phyloP scores from a whole-genome alignment of 495 filamentous ascomycete species.

The Talaromyces stipitatus region DNA sequence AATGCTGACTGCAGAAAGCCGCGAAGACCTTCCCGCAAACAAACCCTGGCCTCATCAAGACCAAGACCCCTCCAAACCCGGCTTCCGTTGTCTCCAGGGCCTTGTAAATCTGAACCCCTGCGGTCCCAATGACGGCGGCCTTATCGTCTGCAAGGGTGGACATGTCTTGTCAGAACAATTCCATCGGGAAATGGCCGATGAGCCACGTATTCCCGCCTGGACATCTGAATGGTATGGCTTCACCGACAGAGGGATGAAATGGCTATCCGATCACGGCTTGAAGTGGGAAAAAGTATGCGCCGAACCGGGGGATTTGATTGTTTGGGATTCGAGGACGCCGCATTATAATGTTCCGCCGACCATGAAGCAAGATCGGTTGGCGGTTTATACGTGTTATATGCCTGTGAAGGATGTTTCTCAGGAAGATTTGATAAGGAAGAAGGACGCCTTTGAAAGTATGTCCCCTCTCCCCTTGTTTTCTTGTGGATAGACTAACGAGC shows the following conservation, averaged over 20 bases:
- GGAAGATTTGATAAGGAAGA: conserved; percentile 27
- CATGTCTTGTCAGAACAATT: conserved; percentile 28
- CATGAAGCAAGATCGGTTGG: conserved; percentile 15
- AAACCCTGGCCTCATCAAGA: conserved; percentile 42
- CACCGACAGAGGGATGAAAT: conserved; percentile 29
- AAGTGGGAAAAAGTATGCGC: conserved; percentile 31
- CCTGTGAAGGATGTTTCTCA: conserved; percentile 25
- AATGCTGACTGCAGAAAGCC: conserved; percentile 7
- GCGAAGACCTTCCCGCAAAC: conserved; percentile 26
- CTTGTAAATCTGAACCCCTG: conserved; percentile 36
- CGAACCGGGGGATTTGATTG: conserved; percentile 33
- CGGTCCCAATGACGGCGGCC: conserved; percentile 36
- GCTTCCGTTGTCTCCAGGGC: conserved; percentile 41
- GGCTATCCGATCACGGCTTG: conserved; percentile 26
- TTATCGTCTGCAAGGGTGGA: conserved; percentile 28
- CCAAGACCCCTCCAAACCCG: conserved; percentile 32
- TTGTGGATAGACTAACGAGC: not conserved
- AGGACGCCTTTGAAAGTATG: conserved; percentile 27
- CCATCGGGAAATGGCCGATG: conserved; percentile 24
- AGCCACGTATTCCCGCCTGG: conserved; percentile 27
- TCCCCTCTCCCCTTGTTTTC: conserved; percentile 5
- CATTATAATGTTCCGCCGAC: conserved; percentile 31
- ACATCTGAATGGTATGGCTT: conserved; percentile 33
- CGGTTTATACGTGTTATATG: conserved; percentile 31
- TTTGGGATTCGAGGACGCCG: conserved; percentile 34